Evolutionary conservation across 2,329 filamentous ascomycete species (phyloP).

Genomic region (Allantophomopsis lycopodina): DNA sequence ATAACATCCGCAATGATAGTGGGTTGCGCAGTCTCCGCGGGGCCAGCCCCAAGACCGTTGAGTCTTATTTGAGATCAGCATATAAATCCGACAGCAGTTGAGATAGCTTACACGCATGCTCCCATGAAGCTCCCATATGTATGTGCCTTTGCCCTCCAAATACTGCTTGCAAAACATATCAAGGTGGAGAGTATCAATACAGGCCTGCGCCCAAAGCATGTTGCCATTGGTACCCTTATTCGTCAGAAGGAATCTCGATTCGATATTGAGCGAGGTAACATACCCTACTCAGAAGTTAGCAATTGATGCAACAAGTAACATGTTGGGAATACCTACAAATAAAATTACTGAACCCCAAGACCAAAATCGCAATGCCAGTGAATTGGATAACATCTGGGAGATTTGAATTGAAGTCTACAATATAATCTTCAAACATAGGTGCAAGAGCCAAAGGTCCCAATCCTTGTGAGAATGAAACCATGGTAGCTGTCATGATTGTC

Average conservation of each 20-base stretch:
- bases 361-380: conserved; percentile 30
- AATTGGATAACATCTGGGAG: conserved; percentile 36
- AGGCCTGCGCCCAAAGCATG: conserved; percentile 31
- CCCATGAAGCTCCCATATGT: conserved; percentile 51
- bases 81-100: too few species aligned
- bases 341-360: conserved; percentile 35
- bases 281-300: too few species aligned
- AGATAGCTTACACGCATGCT: conserved; percentile 27
- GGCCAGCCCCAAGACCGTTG: conserved; percentile 48
- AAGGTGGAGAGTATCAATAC: conserved; percentile 28
- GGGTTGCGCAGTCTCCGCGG: conserved; percentile 47
- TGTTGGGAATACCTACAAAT: conserved; percentile 22
- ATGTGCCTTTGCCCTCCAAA: conserved; percentile 40
- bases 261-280: conserved; percentile 32
- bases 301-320: background rate
- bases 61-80: conserved; percentile 17
- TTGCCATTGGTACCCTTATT: conserved; percentile 26
- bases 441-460: conserved; percentile 27
- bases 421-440: conserved; percentile 45
- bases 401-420: conserved; percentile 37
- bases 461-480: conserved; percentile 27
- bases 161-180: conserved; percentile 27
- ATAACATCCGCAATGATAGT: conserved; percentile 50
- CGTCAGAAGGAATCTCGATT: background rate
- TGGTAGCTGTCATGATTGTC: conserved; percentile 17